Conservation (phyloP, 441 rosid genomes). For the Melastoma candidum region DNA sequence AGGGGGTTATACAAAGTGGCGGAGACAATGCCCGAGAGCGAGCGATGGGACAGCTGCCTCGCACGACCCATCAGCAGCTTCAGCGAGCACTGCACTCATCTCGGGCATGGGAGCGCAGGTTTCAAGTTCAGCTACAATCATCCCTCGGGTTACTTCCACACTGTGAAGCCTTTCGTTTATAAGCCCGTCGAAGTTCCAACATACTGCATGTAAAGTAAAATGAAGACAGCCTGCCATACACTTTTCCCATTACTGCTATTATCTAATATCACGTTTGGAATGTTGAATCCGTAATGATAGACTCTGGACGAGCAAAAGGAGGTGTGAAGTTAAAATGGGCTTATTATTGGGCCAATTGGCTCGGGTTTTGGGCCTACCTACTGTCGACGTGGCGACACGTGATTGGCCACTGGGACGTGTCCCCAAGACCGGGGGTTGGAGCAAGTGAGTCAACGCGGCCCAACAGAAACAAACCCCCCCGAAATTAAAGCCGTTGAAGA, state of each 20-base stretch:
- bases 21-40: constrained; percentile 95
- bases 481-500: constrained; percentile 11
- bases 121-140: constrained; percentile 71
- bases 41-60: constrained; percentile 91
- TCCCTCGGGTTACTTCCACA: constrained; percentile 71
- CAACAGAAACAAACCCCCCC: neutral
- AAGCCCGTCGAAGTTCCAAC: constrained; percentile 45
- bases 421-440: too few species aligned
- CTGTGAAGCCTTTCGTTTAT: constrained; percentile 61
- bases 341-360: too few species aligned
- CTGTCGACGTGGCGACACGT: too few species aligned
- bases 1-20: constrained; percentile 79
- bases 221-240: too few species aligned
- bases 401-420: too few species aligned
- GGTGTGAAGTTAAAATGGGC: too few species aligned
- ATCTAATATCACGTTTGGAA: too few species aligned
- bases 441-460: too few species aligned
- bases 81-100: constrained; percentile 61
- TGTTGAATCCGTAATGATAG: too few species aligned
- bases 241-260: too few species aligned
- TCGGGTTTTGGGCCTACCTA: too few species aligned
- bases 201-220: constrained; percentile 37
- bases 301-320: too few species aligned
- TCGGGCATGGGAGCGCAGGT: constrained; percentile 43
- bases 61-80: constrained; percentile 83